Evolutionary conservation across 208 protist genomes (phyloP).

Genomic region (Trypanosomatidae sp.): DNA sequence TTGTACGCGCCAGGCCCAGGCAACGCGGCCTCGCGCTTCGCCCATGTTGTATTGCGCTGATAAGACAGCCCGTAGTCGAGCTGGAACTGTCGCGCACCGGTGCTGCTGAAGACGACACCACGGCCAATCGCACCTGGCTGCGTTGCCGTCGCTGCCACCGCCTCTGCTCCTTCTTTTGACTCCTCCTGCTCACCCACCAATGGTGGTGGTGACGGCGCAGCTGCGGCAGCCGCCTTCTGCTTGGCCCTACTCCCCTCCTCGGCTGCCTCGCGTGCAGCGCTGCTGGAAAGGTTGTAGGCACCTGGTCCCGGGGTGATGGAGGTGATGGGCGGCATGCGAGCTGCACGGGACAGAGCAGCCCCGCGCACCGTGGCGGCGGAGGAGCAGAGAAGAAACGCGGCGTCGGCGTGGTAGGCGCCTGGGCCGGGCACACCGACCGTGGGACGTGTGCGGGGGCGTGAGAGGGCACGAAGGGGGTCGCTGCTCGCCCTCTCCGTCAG

Average conservation of each 20-base stretch:
- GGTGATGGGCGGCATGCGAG: too few relatives aligned
- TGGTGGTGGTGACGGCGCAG: neutral
- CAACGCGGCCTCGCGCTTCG: slow-evolving; percentile 14
- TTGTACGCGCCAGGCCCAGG: slow-evolving; percentile 39
- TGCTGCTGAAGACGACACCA: slow-evolving; percentile 24
- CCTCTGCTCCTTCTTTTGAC: neutral
- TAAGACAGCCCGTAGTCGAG: slow-evolving; percentile 15
- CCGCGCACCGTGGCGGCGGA: too few relatives aligned
- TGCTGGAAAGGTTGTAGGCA: too few relatives aligned
- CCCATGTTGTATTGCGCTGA: slow-evolving; percentile 18
- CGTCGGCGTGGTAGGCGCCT: slow-evolving; percentile 20
- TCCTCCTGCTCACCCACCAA: neutral
- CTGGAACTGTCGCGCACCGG: slow-evolving; percentile 23
- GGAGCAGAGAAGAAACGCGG: too few relatives aligned
- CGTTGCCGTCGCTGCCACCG: neutral
- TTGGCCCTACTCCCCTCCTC: too few relatives aligned
- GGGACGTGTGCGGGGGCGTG: slow-evolving; percentile 13
- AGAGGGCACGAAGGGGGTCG: slow-evolving; percentile 7
- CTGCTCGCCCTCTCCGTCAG: neutral
- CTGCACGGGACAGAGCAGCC: too few relatives aligned
- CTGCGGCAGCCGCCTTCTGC: slow-evolving; percentile 1
- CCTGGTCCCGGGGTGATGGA: too few relatives aligned
- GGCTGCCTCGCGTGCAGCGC: too few relatives aligned
- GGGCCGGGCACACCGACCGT: slow-evolving; percentile 27
- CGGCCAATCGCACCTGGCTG: neutral